A percentile compares a stretch with the other conserved stretches of the same genome.
These are phyloP conservation scores for Podaxis mareebaensis DNA, from an alignment of 768 basidiomycete species.

Conservation along the genomic window DNA sequence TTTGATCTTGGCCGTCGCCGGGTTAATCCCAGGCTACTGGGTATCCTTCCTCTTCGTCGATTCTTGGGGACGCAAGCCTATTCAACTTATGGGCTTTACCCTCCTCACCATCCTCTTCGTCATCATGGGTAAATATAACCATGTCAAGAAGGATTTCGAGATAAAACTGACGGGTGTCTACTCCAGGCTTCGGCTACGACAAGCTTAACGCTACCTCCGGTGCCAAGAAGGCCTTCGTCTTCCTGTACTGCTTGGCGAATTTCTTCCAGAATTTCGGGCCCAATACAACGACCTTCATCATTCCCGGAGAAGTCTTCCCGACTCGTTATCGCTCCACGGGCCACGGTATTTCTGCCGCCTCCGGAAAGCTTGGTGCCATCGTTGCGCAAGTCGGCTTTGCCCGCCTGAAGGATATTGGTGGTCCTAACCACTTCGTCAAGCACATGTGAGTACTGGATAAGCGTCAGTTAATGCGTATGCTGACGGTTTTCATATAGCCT, in stretches of 20 bases:
- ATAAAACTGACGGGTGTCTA: background rate
- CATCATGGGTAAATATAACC: conserved; percentile 56
- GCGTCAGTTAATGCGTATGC: background rate
- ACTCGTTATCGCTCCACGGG: conserved; percentile 87
- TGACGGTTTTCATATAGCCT: conserved; percentile 39
- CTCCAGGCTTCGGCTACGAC: conserved; percentile 67
- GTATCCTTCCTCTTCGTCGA: conserved; percentile 68
- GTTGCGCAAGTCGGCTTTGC: conserved; percentile 78
- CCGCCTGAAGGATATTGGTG: conserved; percentile 68
- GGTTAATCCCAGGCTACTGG: conserved; percentile 84
- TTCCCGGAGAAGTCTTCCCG: conserved; percentile 85
- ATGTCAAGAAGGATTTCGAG: background rate
- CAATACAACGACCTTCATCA: conserved; percentile 77
- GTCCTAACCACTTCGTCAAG: conserved; percentile 56
- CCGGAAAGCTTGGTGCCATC: conserved; percentile 83
- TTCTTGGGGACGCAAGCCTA: conserved; percentile 77
- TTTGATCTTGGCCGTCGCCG: conserved; percentile 72
- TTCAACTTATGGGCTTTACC: conserved; percentile 78
- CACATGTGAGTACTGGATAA: conserved; percentile 58
- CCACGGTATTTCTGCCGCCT: conserved; percentile 83
- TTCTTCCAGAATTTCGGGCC: conserved; percentile 92
- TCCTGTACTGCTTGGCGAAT: conserved; percentile 84
- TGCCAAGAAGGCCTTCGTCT: conserved; percentile 64
- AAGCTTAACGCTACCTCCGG: conserved; percentile 44
- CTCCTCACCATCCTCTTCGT: conserved; percentile 66